Percentiles rank a stretch among this genome's conserved stretches.
phyloP scores from a whole-genome alignment of 2,329 filamentous ascomycete genomes.

The Xylariaceae sp. region DNA sequence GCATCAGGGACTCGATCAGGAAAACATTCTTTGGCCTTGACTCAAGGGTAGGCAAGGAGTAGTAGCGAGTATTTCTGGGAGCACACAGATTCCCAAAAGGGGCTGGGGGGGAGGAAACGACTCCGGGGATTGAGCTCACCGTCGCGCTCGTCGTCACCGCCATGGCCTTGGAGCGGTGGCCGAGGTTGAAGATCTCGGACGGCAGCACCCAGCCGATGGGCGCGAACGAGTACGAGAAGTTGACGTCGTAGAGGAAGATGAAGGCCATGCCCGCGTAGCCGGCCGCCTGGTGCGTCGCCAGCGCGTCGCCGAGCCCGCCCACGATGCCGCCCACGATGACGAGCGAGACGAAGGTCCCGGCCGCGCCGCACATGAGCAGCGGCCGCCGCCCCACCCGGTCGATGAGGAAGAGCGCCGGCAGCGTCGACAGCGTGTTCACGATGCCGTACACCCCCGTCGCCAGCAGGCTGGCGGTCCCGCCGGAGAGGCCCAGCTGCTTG shows the following conservation, averaged over 20 bases:
- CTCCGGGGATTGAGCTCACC: too few species aligned
- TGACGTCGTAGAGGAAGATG: constrained; percentile 46
- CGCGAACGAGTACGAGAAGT: constrained; percentile 27
- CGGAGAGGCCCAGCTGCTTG: constrained; percentile 31
- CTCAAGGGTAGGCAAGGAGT: too few species aligned
- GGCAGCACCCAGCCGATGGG: constrained; percentile 50
- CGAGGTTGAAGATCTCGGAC: constrained; percentile 51
- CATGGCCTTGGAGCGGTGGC: constrained; percentile 52
- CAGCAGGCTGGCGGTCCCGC: constrained; percentile 37
- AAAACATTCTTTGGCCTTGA: too few species aligned
- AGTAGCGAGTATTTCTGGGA: too few species aligned
- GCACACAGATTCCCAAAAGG: too few species aligned
- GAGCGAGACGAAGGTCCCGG: constrained; percentile 31
- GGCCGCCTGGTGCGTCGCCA: constrained; percentile 37
- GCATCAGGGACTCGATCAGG: too few species aligned
- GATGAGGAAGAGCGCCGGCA: constrained; percentile 32
- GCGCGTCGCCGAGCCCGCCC: constrained; percentile 38
- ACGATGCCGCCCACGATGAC: constrained; percentile 48
- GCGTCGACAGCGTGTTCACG: constrained; percentile 39
- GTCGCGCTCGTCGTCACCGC: constrained; percentile 39
- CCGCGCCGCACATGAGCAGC: constrained; percentile 33
- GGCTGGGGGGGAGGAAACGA: too few species aligned
- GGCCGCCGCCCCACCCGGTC: constrained; percentile 39
- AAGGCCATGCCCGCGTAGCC: constrained; percentile 54
- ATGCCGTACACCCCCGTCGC: constrained; percentile 53